These are phyloP conservation scores for Verticillium dahliae DNA, from an alignment of 2,329 filamentous ascomycete species.

Conservation along the genomic window DNA sequence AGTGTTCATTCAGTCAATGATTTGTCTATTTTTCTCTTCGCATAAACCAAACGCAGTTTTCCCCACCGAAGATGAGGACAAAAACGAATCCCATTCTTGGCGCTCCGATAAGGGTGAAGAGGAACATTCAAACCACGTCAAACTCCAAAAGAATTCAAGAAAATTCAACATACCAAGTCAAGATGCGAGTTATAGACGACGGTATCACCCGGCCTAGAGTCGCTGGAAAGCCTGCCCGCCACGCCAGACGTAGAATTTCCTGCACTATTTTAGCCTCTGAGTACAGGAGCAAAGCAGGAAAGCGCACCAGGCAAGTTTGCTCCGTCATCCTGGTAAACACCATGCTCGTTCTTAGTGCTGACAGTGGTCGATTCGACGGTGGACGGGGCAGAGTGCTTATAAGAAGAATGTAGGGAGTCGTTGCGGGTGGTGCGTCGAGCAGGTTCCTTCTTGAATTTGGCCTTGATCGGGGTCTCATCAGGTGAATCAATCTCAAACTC, in stretches of 20 bases:
- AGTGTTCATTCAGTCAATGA: conserved; percentile 21
- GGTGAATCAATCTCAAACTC: not conserved
- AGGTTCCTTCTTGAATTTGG: not conserved
- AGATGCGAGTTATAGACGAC: not conserved
- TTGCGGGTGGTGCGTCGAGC: not conserved
- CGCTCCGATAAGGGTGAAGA: conserved; percentile 26
- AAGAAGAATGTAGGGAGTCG: not conserved
- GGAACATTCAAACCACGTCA: conserved; percentile 24
- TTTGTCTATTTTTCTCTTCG: conserved; percentile 23
- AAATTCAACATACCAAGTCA: conserved; percentile 9
- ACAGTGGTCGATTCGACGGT: not conserved
- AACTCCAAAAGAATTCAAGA: conserved; percentile 18
- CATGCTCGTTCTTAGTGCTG: not conserved
- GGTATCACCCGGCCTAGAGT: not conserved
- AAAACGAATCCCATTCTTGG: conserved; percentile 29
- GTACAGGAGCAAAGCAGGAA: no score
- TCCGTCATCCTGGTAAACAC: conserved; percentile 3
- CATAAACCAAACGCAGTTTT: conserved; percentile 14
- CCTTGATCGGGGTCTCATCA: not conserved
- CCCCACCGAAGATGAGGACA: conserved; percentile 19
- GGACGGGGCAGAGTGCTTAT: not conserved
- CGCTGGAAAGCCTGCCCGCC: not conserved
- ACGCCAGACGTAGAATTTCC: not conserved
- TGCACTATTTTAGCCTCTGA: not conserved
- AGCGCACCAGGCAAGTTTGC: not conserved